Evolutionary conservation across 2,329 filamentous ascomycete genomes (phyloP), one percentile per base, ranked within the genome.

Genomic region (Trichoderma sp.): DNA sequence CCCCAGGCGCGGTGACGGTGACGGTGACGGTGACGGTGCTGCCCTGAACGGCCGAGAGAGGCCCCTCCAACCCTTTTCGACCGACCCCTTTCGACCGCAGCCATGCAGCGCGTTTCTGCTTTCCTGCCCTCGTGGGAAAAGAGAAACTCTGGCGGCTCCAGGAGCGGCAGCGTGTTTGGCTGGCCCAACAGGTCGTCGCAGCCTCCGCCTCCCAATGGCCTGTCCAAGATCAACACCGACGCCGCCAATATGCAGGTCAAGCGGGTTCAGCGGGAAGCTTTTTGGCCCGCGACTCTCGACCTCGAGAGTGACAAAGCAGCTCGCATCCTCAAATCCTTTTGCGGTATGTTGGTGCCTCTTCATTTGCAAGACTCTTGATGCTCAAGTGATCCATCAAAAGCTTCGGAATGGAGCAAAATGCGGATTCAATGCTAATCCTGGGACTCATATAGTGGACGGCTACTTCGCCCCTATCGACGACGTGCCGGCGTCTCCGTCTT

Each of bases 301-400:
- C 91, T 92, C 76, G 95, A 98, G 85, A 93, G 92, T 81, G 93
- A 97, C 82, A 97, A 97, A 83, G 93, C 94, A 61, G 94, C 94
- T 72, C 88, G 94, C 71, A 97, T 97, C 73, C 82, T 98, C 66
- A 92, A 94, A 79, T 95, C 93, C 36, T 98, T 98, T 82, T 97
- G 94, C 85, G 93, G 91, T 93, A 86, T 69, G 80, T 61, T 59
- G 61, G 6, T 15, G 30, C 26, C 20, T 12, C 20, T 39, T 58
- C 6, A 8, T 4, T 28, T 28, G n/a, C 28, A 26, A 20, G 43
- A 20, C 43, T 47, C 8, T 47, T 47, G 39, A n/a, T 47, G n/a
- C n/a, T 47, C 17, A 20, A 34, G 3, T 12, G 23, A 1, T 23
- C 15, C 28, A 47, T 30, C n/a, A 13, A 17, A 59, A 7, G 55